Evolutionary conservation across 2,329 filamentous ascomycete species (phyloP).

Genomic region (Neodidymelliopsis sp.): DNA sequence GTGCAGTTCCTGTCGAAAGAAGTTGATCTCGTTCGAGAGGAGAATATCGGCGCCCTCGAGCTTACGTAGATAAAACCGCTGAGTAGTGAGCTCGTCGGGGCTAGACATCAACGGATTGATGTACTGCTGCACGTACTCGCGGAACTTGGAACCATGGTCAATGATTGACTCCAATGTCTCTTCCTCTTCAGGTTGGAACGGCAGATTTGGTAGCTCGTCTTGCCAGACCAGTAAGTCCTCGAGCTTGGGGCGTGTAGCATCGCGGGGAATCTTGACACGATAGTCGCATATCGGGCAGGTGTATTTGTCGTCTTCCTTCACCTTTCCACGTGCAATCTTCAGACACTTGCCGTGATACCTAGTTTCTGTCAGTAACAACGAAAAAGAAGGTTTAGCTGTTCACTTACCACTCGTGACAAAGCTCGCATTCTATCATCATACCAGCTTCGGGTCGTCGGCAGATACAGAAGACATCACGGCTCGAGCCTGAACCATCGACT

Average conservation of each 20-base stretch:
- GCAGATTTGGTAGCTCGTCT: conserved; percentile 79
- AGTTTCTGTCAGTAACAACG: conserved; percentile 33
- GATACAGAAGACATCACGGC: conserved; percentile 92
- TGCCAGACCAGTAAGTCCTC: conserved; percentile 87
- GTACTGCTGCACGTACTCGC: conserved; percentile 79
- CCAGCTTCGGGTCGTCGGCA: conserved; percentile 92
- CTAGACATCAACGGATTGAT: conserved; percentile 84
- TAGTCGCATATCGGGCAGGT: conserved; percentile 98
- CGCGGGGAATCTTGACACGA: conserved; percentile 94
- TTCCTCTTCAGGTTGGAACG: conserved; percentile 97
- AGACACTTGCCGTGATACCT: conserved; percentile 98
- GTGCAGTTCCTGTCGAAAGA: conserved; percentile 93
- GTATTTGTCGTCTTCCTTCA: conserved; percentile 98
- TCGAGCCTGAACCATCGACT: conserved; percentile 56
- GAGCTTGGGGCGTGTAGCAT: conserved; percentile 92
- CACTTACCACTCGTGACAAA: conserved; percentile 94
- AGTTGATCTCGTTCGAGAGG: conserved; percentile 93
- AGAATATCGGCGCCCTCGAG: conserved; percentile 96
- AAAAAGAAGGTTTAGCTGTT: not conserved
- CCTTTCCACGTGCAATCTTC: conserved; percentile 95
- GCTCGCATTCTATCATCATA: conserved; percentile 99
- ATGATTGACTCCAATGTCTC: conserved; percentile 86
- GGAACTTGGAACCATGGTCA: conserved; percentile 82
- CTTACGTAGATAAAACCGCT: conserved; percentile 95
- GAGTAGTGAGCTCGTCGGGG: conserved; percentile 83